phyloP scores from a whole-genome alignment of 2,329 filamentous ascomycete species.

The Periconia digitata region DNA sequence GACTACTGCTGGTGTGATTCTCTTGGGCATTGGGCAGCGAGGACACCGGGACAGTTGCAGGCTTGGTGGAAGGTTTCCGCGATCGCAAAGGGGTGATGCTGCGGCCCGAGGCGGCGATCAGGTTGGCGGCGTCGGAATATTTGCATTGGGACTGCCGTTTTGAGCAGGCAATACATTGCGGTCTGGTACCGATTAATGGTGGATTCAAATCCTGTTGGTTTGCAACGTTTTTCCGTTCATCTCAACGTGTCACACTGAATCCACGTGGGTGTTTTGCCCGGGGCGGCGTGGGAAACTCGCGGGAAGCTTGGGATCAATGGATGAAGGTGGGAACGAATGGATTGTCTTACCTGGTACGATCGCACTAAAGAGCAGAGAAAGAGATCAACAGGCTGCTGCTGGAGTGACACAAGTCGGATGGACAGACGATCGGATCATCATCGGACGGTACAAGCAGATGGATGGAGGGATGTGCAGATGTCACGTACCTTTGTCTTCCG shows the following conservation, averaged over 20 bases:
- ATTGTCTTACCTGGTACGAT: conserved; percentile 72
- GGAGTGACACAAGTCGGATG: no score
- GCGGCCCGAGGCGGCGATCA: conserved; percentile 65
- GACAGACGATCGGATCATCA: neutral
- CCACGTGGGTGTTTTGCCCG: no score
- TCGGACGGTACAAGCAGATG: neutral
- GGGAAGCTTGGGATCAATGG: no score
- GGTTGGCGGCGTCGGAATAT: conserved; percentile 75
- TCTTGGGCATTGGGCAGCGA: no score
- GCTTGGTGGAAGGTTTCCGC: conserved; percentile 33
- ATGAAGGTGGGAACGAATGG: no score
- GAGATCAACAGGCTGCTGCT: neutral
- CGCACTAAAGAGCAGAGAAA: conserved; percentile 58
- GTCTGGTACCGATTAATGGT: no score
- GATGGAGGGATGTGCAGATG: neutral
- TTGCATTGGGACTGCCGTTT: conserved; percentile 75
- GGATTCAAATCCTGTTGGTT: no score
- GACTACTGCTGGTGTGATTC: no score
- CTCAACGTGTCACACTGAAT: no score
- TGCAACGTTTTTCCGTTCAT: no score
- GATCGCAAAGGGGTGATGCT: conserved; percentile 36
- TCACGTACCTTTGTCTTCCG: conserved; percentile 73
- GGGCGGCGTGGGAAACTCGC: no score
- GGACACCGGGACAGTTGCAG: conserved; percentile 16
- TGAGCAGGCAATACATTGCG: conserved; percentile 60